phyloP scores from a whole-genome alignment of 495 filamentous ascomycete species.

The Penicillium verhagenii region DNA sequence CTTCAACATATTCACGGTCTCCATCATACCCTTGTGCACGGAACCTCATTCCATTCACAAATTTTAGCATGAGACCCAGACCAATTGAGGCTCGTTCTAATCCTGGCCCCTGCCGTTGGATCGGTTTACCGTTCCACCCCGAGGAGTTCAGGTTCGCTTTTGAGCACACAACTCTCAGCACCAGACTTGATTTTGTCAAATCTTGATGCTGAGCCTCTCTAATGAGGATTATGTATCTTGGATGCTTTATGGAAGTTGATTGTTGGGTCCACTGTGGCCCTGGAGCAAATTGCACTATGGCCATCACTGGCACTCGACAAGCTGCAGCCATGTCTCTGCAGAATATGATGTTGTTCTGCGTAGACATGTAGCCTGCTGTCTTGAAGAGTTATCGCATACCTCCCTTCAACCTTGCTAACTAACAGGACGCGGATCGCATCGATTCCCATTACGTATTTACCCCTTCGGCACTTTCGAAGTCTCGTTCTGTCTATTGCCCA shows the following conservation, averaged over 20 bases:
- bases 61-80: constrained; percentile 49
- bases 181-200: background rate
- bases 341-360: background rate
- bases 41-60: constrained; percentile 21
- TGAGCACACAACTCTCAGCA: constrained; percentile 40
- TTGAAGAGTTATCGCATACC: background rate
- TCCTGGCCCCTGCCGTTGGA: constrained; percentile 39
- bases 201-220: background rate
- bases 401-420: background rate
- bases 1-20: constrained; percentile 36
- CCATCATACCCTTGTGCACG: constrained; percentile 43
- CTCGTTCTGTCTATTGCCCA: constrained; percentile 42
- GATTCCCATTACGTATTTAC: background rate
- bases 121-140: constrained; percentile 16
- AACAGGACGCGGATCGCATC: background rate
- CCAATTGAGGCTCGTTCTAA: constrained; percentile 48
- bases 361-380: background rate
- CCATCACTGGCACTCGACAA: background rate
- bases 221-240: background rate
- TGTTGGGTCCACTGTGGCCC: background rate
- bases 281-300: background rate
- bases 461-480: constrained; percentile 48
- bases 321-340: background rate
- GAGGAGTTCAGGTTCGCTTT: constrained; percentile 51
- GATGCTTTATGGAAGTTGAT: background rate